Base-by-base conservation (phyloP, 768 basidiomycete genomes). In the Hypholoma sublateritium region DNA sequence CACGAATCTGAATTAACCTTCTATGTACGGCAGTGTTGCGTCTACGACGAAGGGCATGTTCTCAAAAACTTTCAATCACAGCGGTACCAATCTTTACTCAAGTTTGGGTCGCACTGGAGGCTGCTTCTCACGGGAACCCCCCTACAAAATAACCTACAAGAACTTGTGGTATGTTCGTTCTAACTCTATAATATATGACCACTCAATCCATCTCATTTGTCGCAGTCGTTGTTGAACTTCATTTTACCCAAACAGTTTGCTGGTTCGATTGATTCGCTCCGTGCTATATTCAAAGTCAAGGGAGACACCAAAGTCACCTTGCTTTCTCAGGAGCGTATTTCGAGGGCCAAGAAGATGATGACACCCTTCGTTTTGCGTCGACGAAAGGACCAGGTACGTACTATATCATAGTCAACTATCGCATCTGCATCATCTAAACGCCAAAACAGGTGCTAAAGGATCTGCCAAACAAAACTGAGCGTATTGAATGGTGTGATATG, bases 31-130 rank as follows among this genome's bases (percentile, higher is more conserved):
- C 63, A 98, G 96, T 89, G 86, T 32, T 94, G 92, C 63, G 86
- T 98, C 47, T 98, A 91, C 65, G 97, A 99, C 66, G 97, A 99
- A 71, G 97, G 97, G 1, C 97, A 99, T 68, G 86, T 95, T 50
- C 77, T 99, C 60, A 99, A 99, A 77, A 99, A 98, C 68, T 95
- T 92, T 71, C 90, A 95, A 62, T 96, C 94, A n/a, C 93, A 97
- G 65, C 89, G 95, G 19, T 98, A 99, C 70, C 87, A 91, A 67
- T 84, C 92, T 9, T 74, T 99, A 13, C 77, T 98, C 63, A 88
- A 87, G 67, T 91, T 93, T 67, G 83, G 86, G 16, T 90, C 93
- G 1, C 83, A 82, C 42, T 99, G 97, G 96, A 81, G 95, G 36
- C 76, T 98, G 22, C 80, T 99, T 21, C 79, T 99, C 17, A 99